These are phyloP conservation scores for Vicia sativa DNA, from an alignment of 306 rosid genomes.

Conservation along the genomic window DNA sequence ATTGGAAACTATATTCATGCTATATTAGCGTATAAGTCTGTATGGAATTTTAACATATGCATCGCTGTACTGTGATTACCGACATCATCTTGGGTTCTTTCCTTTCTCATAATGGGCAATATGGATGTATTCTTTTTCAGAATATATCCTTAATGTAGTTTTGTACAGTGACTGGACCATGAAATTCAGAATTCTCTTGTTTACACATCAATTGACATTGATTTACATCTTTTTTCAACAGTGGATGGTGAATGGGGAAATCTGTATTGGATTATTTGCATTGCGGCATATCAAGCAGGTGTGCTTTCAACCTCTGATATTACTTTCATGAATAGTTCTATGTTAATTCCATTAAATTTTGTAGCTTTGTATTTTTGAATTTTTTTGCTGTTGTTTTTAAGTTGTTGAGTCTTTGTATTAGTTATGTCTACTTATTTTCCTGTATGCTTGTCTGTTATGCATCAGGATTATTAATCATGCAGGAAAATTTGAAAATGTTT, in stretches of 20 bases:
- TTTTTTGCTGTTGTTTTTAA: conserved; percentile 25
- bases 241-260: conserved; percentile 99
- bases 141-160: conserved; percentile 16
- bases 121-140: conserved; percentile 28
- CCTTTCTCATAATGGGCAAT: conserved; percentile 17
- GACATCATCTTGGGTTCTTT: conserved; percentile 2
- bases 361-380: conserved; percentile 21
- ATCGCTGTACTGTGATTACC: neutral
- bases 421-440: conserved; percentile 13
- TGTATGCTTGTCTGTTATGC: conserved; percentile 11
- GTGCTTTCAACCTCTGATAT: conserved; percentile 31
- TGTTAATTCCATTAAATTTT: conserved; percentile 26
- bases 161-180: conserved; percentile 10
- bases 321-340: conserved; percentile 33
- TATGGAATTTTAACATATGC: conserved; percentile 10
- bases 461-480: conserved; percentile 27
- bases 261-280: conserved; percentile 97
- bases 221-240: conserved; percentile 44
- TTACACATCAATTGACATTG: conserved; percentile 34
- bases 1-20: conserved; percentile 25
- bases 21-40: neutral
- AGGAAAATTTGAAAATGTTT: conserved; percentile 16
- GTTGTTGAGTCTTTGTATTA: conserved; percentile 15
- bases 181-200: conserved; percentile 28
- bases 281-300: conserved; percentile 92